phyloP scores from a whole-genome alignment of 768 basidiomycete genomes.

The Amanita molliuscula region DNA sequence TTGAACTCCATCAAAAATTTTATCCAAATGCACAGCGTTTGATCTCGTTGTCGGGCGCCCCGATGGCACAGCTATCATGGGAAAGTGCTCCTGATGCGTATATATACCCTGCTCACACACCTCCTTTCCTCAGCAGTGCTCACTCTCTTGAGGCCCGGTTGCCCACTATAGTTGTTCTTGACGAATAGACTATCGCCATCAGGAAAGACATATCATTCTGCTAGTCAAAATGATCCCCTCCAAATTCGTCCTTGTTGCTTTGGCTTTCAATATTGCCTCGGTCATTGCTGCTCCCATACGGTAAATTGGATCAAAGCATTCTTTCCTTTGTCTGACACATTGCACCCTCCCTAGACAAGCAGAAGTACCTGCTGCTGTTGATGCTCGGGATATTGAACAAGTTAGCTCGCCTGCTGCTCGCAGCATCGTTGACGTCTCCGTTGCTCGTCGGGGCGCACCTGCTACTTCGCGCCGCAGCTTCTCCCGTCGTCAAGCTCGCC shows the following conservation, averaged over 20 bases:
- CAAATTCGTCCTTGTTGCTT: constrained; percentile 25
- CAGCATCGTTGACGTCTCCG: constrained; percentile 19
- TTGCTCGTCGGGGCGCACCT: constrained; percentile 12
- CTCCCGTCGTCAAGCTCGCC: constrained; percentile 19
- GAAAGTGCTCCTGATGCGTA: constrained; percentile 9
- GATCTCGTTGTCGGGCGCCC: background rate
- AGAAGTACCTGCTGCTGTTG: constrained; percentile 16
- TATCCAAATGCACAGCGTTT: background rate
- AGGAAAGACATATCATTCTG: constrained; percentile 20
- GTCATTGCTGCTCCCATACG: constrained; percentile 28
- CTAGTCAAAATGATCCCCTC: constrained; percentile 31
- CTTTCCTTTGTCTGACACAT: background rate
- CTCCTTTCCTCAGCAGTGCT: constrained; percentile 33
- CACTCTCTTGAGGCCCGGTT: constrained; percentile 33
- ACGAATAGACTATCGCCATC: constrained; percentile 5
- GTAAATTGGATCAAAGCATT: constrained; percentile 13
- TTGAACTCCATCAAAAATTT: background rate
- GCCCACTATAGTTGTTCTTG: constrained; percentile 18
- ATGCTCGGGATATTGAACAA: constrained; percentile 16
- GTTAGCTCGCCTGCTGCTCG: constrained; percentile 13
- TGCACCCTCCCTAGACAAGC: constrained; percentile 17
- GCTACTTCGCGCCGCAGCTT: constrained; percentile 5
- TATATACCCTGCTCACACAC: constrained; percentile 19
- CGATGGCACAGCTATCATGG: background rate
- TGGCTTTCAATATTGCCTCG: constrained; percentile 27